Evolutionary conservation across 2,329 filamentous ascomycete species (phyloP).

Genomic region (Colletotrichum gigasporum): DNA sequence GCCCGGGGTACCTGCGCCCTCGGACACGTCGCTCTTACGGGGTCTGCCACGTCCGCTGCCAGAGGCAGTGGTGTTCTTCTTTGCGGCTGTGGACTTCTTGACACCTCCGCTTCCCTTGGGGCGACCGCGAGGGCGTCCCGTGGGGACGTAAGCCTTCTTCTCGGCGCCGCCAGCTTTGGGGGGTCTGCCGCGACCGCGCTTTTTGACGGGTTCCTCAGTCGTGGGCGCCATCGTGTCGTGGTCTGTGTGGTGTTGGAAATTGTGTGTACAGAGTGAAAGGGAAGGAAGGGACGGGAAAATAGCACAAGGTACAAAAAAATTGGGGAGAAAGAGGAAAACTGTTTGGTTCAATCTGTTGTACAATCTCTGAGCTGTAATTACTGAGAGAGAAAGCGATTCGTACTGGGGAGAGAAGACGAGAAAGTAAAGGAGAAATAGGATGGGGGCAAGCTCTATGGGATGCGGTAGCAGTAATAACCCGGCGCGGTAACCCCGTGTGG

Average conservation of each 20-base stretch:
- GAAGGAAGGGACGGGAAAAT: not conserved
- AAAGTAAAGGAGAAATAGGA: not conserved
- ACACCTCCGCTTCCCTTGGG: constrained; percentile 52
- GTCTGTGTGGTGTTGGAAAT: not conserved
- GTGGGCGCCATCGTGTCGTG: constrained; percentile 32
- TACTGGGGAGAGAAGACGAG: not conserved
- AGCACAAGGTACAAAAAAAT: no score
- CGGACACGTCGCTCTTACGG: constrained; percentile 37
- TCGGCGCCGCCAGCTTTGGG: constrained; percentile 50
- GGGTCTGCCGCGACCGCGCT: constrained; percentile 49
- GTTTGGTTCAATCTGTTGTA: not conserved
- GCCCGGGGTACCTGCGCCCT: not conserved
- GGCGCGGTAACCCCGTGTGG: no score
- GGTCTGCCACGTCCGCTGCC: constrained; percentile 42
- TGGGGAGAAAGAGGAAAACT: no score
- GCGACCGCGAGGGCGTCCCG: constrained; percentile 58
- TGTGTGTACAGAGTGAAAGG: not conserved
- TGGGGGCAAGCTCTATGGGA: not conserved
- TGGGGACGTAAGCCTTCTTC: constrained; percentile 48
- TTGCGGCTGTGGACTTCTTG: constrained; percentile 35
- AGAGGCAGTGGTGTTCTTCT: constrained; percentile 25
- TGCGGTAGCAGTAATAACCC: not conserved
- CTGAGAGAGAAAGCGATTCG: not conserved
- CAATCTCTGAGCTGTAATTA: not conserved
- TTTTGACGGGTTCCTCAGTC: constrained; percentile 32